Evolutionary conservation across 257 asterid genomes (phyloP).

Genomic region (Solanum medicagineum): DNA sequence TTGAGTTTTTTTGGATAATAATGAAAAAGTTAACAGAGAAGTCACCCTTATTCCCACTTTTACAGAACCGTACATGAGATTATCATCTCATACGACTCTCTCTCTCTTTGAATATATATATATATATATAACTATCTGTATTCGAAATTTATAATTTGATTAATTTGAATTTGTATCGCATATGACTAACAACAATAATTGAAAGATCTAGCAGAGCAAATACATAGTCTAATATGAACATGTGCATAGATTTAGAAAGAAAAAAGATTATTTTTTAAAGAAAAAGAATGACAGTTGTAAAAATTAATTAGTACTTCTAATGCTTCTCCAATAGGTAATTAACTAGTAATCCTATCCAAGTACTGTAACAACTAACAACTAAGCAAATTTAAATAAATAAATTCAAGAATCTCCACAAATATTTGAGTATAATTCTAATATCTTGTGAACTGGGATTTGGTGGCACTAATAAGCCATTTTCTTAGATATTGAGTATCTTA

Average conservation of each 20-base stretch:
- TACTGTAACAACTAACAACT: neutral
- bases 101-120: no score
- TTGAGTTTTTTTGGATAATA: no score
- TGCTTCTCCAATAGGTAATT: neutral
- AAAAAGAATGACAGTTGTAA: neutral
- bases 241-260: neutral
- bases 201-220: neutral
- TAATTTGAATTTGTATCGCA: accelerated
- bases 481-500: neutral
- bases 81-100: no score
- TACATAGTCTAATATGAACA: neutral
- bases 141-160: neutral
- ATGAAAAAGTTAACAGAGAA: no score
- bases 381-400: neutral
- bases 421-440: neutral
- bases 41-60: no score
- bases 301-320: neutral
- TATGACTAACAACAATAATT: accelerated
- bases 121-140: neutral
- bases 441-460: neutral
- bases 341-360: neutral
- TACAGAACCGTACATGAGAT: no score
- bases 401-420: neutral
- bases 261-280: neutral
- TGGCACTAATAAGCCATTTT: neutral